Percentiles rank a stretch among this genome's conserved stretches.
Evolutionary conservation across 129 eudicot genomes (phyloP).

Genomic region (Sambucus nigra): DNA sequence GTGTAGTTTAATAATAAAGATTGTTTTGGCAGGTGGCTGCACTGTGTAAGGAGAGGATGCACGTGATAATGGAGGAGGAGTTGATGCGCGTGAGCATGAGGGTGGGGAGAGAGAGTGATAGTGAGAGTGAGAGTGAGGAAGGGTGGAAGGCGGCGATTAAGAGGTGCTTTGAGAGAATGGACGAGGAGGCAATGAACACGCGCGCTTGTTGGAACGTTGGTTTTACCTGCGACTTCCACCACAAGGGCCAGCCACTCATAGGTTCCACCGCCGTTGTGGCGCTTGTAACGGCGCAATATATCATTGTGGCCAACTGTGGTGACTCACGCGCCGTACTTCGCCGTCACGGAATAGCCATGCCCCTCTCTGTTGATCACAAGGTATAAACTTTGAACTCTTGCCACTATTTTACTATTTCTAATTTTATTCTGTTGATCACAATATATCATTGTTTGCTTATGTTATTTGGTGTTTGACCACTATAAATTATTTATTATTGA

Average conservation of each 20-base stretch:
- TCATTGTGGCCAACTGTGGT: constrained; percentile 41
- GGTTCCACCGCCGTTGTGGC: constrained; percentile 48
- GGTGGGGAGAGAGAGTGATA: constrained; percentile 2
- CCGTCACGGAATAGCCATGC: constrained; percentile 25
- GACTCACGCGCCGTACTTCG: constrained; percentile 44
- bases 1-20: not conserved
- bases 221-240: constrained; percentile 17
- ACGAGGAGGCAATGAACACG: constrained; percentile 23
- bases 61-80: constrained; percentile 35
- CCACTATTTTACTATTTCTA: too few species aligned
- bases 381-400: too few species aligned
- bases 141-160: constrained; percentile 25
- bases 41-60: constrained; percentile 38
- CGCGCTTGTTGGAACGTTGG: constrained; percentile 22
- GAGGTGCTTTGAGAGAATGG: constrained; percentile 26
- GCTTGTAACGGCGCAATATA: constrained; percentile 14
- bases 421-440: too few species aligned
- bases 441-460: too few species aligned
- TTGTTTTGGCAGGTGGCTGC: constrained; percentile 32
- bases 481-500: too few species aligned
- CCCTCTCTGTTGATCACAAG: constrained; percentile 47
- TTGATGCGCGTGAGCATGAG: constrained; percentile 18
- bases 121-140: constrained; percentile 3
- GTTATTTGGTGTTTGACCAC: too few species aligned
- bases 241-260: constrained; percentile 1